Evolutionary conservation across 169 alveolate genomes (phyloP).

Genomic region (Cryptosporidium sp.): DNA sequence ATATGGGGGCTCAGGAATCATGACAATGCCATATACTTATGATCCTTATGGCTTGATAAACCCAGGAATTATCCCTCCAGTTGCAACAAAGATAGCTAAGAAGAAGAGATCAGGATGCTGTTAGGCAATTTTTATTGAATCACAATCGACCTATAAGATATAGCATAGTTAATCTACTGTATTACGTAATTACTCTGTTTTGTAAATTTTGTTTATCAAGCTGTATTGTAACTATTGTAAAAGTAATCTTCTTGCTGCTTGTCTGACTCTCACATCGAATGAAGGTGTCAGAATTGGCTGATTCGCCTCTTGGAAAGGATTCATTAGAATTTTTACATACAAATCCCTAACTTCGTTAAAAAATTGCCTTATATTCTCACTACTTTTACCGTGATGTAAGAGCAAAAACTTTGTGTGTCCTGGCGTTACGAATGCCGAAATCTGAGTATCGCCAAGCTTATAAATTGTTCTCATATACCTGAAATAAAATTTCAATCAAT

Average conservation of each 20-base stretch:
- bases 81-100: constrained; percentile 57
- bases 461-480: constrained; percentile 64
- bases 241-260: constrained; percentile 66
- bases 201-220: not conserved
- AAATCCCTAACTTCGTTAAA: constrained; percentile 68
- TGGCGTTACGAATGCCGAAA: constrained; percentile 68
- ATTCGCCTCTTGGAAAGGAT: constrained; percentile 71
- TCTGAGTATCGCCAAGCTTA: constrained; percentile 65
- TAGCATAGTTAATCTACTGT: constrained; percentile 26
- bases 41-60: constrained; percentile 75
- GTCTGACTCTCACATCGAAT: constrained; percentile 70
- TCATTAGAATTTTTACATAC: constrained; percentile 54
- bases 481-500: not conserved
- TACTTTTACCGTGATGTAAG: constrained; percentile 58
- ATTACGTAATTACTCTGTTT: constrained; percentile 19
- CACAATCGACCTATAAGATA: constrained; percentile 8
- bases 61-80: constrained; percentile 75
- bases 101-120: constrained; percentile 74
- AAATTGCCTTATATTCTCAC: constrained; percentile 57
- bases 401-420: constrained; percentile 68
- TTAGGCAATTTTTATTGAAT: not conserved
- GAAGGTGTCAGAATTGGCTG: constrained; percentile 72
- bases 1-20: constrained; percentile 41
- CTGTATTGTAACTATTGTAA: not conserved
- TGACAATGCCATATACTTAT: constrained; percentile 75